Evolutionary conservation across 768 basidiomycete species (phyloP).

Genomic region (Collybia mongolica): DNA sequence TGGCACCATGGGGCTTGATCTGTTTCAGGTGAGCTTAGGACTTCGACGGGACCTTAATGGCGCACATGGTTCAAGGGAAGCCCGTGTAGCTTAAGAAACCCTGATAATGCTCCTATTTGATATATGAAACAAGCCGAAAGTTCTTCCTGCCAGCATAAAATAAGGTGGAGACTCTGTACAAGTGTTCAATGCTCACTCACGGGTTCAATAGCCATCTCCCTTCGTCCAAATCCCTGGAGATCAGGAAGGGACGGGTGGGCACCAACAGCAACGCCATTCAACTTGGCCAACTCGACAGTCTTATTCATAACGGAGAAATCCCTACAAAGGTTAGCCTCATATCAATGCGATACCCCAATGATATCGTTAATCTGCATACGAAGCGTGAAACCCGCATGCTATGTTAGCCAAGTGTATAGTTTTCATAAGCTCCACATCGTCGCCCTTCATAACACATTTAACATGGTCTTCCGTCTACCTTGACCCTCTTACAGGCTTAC

Average conservation of each 20-base stretch:
- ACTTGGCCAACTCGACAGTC: constrained; percentile 58
- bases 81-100: constrained; percentile 54
- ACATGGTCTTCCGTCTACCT: too few species aligned
- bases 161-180: not conserved
- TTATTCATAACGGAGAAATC: constrained; percentile 67
- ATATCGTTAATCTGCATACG: constrained; percentile 28
- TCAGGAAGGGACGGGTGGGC: constrained; percentile 70
- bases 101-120: constrained; percentile 64
- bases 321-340: constrained; percentile 20
- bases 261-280: constrained; percentile 55
- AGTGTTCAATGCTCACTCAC: constrained; percentile 27
- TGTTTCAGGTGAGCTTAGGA: constrained; percentile 12
- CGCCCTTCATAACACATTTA: constrained; percentile 29
- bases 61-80: constrained; percentile 57
- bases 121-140: constrained; percentile 58
- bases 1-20: constrained; percentile 63
- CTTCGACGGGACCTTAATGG: not conserved
- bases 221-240: constrained; percentile 61
- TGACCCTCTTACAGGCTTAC: constrained; percentile 22
- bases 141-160: constrained; percentile 41
- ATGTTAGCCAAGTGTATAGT: constrained; percentile 61
- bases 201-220: constrained; percentile 62
- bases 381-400: constrained; percentile 71
- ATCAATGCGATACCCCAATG: not conserved
- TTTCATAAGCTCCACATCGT: constrained; percentile 53